Base-by-base conservation (phyloP, 257 asterid genomes). In the Solanum microdontum region DNA sequence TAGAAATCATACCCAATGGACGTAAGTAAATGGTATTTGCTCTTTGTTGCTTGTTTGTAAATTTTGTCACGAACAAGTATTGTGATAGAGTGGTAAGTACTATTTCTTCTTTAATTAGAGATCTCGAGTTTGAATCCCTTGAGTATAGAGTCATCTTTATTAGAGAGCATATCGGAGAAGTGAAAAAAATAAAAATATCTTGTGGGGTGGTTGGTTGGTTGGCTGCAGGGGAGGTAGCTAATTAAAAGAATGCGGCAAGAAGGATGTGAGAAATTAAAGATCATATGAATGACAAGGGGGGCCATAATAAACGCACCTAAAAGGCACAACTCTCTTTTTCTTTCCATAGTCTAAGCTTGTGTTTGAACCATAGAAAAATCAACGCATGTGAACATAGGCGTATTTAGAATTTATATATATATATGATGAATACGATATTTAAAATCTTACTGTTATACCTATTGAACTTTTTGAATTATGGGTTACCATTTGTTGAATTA, bases 131-230 rank as follows among this genome's bases (percentile, higher is more conserved):
- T 1, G 1, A 51, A 5, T 51, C 0, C 2, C 23, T 2, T 51
- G 23, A 51, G 1, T 51, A 51, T 0, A 51, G 1, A 51, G 1
- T 51, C n/a, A 0, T 0, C 9, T 51, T 51, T 51, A 51, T 51
- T 51, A 51, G 23, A 1, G 1, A 51, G 62, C 7, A 3, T 51
- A 17, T 51, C n/a, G 4, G 4, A 51, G n/a, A 51, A 51, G 62
- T 6, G 10, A 17, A 51, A 51, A 19, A 55, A 17, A 55, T 7
- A 6, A 55, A 55, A 17, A 17, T 13, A 55, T 7, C 11, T 43
- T 39, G 62, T 39, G 21, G 66, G 26, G 37, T 33, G 17, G 55
- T 62, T 26, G n/a, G 39, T 23, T 40, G 1, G 64, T 26, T 43
- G 64, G 39, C 17, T 15, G 84, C 9, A 40, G 62, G 34, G 62